A percentile compares a stretch with the other conserved stretches of the same genome.
Evolutionary conservation across 2,329 filamentous ascomycete species (phyloP).

Genomic region (Epichloe sibirici): DNA sequence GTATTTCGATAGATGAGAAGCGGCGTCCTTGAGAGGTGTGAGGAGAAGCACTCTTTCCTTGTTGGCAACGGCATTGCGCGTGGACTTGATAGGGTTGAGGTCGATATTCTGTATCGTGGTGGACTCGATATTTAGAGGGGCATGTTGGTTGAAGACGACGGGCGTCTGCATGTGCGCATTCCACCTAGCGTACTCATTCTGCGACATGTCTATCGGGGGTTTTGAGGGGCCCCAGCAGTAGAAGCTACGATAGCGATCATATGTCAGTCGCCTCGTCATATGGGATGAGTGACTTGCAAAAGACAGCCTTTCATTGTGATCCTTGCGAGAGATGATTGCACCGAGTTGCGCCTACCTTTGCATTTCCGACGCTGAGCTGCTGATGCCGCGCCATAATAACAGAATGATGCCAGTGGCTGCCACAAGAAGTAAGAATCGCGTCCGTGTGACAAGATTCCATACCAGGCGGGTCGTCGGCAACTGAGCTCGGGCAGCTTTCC

Average conservation of each 20-base stretch:
- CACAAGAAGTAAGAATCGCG: constrained; percentile 64
- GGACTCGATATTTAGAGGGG: constrained; percentile 72
- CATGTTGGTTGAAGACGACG: constrained; percentile 92
- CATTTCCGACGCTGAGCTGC: constrained; percentile 71
- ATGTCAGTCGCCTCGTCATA: constrained; percentile 2
- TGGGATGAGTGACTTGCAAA: neutral
- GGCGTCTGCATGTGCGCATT: constrained; percentile 80
- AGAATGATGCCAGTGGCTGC: constrained; percentile 58
- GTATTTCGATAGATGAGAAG: constrained; percentile 71
- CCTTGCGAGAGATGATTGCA: neutral
- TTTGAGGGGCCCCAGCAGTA: constrained; percentile 95
- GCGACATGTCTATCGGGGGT: constrained; percentile 89
- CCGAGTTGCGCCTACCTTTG: constrained; percentile 55
- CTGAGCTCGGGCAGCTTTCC: constrained; percentile 76
- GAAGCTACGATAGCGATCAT: constrained; percentile 47
- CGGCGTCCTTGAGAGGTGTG: constrained; percentile 84
- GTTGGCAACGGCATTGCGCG: constrained; percentile 63
- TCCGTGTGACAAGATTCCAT: constrained; percentile 58
- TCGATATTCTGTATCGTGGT: constrained; percentile 68
- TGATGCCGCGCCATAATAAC: constrained; percentile 80
- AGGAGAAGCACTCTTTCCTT: constrained; percentile 83
- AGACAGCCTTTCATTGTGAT: neutral
- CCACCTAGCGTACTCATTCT: constrained; percentile 87
- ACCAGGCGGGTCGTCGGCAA: constrained; percentile 67
- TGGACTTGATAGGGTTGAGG: constrained; percentile 76